Evolutionary conservation across 257 asterid genomes (phyloP).

Genomic region (Sherardia arvensis): DNA sequence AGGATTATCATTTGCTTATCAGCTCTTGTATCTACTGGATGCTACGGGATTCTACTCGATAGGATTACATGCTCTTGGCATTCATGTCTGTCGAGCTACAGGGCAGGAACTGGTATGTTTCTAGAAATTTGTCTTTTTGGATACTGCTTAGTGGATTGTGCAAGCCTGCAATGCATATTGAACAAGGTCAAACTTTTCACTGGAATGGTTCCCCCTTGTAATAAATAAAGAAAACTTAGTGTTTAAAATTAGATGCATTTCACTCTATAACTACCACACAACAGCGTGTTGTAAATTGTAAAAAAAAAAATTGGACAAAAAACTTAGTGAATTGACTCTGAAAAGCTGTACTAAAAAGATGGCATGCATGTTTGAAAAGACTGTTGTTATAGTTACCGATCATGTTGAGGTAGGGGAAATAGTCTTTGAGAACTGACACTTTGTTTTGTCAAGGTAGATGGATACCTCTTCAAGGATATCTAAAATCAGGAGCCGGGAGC

Average conservation of each 20-base stretch:
- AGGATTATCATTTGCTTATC: slow-evolving; percentile 92
- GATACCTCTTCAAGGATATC: slow-evolving; percentile 92
- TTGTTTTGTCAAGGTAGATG: slow-evolving; percentile 85
- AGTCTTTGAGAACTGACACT: slow-evolving; percentile 22
- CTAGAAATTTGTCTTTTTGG: slow-evolving; percentile 2
- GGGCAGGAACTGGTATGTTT: slow-evolving; percentile 90
- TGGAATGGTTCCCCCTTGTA: neutral
- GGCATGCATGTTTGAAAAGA: no score
- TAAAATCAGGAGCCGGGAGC: slow-evolving; percentile 84
- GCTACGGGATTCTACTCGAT: slow-evolving; percentile 89
- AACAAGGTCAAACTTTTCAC: neutral
- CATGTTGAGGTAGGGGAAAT: neutral
- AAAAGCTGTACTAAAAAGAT: no score
- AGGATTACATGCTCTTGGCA: slow-evolving; percentile 84
- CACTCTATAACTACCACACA: neutral
- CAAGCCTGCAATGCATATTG: neutral
- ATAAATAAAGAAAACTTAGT: neutral
- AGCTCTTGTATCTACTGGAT: slow-evolving; percentile 85
- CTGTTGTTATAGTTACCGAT: neutral
- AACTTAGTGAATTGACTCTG: neutral
- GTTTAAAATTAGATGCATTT: no score
- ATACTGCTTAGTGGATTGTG: neutral
- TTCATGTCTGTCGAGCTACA: slow-evolving; percentile 97
- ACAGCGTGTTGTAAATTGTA: no score
- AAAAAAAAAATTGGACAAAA: no score